These are phyloP conservation scores for Trametes meyenii DNA, from an alignment of 768 basidiomycete genomes.

Conservation along the genomic window DNA sequence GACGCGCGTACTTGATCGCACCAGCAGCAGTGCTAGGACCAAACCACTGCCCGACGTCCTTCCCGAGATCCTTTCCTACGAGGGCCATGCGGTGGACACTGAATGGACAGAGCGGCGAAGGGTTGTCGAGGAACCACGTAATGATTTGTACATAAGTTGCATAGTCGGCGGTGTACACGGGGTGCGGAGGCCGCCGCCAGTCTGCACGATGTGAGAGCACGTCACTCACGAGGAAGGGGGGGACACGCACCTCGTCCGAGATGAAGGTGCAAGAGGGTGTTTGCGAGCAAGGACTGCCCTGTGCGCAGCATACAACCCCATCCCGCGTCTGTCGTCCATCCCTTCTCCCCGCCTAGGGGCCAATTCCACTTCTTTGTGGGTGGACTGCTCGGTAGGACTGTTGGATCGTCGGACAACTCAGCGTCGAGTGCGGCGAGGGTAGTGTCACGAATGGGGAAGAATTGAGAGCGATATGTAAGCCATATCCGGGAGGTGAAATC, in stretches of 20 bases:
- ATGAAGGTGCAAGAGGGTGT: constrained; percentile 74
- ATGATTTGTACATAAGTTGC: constrained; percentile 89
- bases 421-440: constrained; percentile 47
- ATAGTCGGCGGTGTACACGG: constrained; percentile 63
- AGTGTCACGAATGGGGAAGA: constrained; percentile 75
- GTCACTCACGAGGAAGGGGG: neutral
- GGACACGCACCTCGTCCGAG: constrained; percentile 65
- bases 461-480: constrained; percentile 91
- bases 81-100: constrained; percentile 96
- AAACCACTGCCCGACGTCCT: constrained; percentile 97
- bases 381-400: constrained; percentile 38
- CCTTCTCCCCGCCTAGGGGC: constrained; percentile 66
- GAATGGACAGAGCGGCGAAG: constrained; percentile 82
- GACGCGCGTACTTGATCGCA: constrained; percentile 72
- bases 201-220: constrained; percentile 48
- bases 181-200: constrained; percentile 77
- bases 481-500: constrained; percentile 90
- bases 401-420: constrained; percentile 31
- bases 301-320: constrained; percentile 95
- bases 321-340: constrained; percentile 82
- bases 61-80: constrained; percentile 92
- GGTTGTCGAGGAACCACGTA: constrained; percentile 95
- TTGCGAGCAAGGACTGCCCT: constrained; percentile 82
- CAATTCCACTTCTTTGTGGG: constrained; percentile 63
- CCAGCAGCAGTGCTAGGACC: constrained; percentile 98